Base-by-base conservation (phyloP, 2,329 filamentous ascomycete genomes). In the Xylaria sp. region DNA sequence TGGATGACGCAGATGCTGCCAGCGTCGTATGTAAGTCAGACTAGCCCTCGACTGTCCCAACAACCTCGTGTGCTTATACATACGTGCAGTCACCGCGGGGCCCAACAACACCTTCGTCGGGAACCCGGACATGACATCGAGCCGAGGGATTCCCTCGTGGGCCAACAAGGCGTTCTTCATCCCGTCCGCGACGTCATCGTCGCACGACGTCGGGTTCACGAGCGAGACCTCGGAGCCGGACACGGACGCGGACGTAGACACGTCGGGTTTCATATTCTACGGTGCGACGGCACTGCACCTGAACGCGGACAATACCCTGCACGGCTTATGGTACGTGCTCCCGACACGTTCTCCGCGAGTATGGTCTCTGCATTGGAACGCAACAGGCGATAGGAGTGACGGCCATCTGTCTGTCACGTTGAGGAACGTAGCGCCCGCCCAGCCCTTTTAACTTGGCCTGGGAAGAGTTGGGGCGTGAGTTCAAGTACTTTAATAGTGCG, bases 211-310 rank as follows among this genome's bases (percentile, higher is more conserved):
- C 18, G 72, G 71, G 2, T 76, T 78, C 65, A 62, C 61, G 36
- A 67, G 63, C 49, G 13, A 31, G 43, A 57, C 66, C 36, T 46
- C 59, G 4, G 52, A 57, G 2, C 49, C 64, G 4, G 67, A 66
- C 59, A 39, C 56, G 8, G 52, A 64, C 4, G 25, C 60, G 1
- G 70, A 68, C 43, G 41, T 68, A 1, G 49, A 64, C 46, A 74
- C 67, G n/a, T 62, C 59, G 2, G 76, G 75, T 5, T 78, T 77
- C 67, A 56, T 70, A 9, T 75, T 75, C 73, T 78, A 78, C 65
- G 76, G 74, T 36, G 62, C 67, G 31, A 70, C 73, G 60, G 67
- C 70, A 31, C 62, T 76, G 51, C 70, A 72, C 61, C 31, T 62
- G 46, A 59, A 49, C 55, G 55, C 36, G 20, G 70, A 39, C 55